Evolutionary conservation across 495 filamentous ascomycete genomes (phyloP), one percentile per base, ranked within the genome.

Genomic region (Hamigera avellanea): DNA sequence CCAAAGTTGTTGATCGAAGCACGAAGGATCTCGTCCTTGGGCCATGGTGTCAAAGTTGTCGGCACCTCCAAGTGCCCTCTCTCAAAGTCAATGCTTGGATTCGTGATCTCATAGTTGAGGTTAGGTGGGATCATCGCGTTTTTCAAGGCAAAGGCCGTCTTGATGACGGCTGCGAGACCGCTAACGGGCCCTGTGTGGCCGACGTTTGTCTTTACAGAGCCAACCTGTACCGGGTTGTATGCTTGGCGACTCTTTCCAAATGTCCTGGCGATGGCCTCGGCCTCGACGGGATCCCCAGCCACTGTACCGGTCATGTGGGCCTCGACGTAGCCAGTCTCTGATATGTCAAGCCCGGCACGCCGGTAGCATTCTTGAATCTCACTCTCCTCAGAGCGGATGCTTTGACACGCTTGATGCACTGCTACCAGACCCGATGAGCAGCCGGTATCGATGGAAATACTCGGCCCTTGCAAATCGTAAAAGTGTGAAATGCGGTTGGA

Each of bases 371-470:
- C n/a, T n/a, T n/a, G n/a, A 46, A 53, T 58, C 8, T 45, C 48
- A 8, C 61, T 53, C 13, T 70, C 62, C 8, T 67, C 58, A 2
- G 42, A 26, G 23, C 56, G 46, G 0, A 76, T 35, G n/a, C 49
- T 54, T 32, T 66, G 66, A 37, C 54, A 50, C 1, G 59, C 72
- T 10, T 55, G 43, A 37, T 73, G 56, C 10, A 73, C 18, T 0
- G 59, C 64, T 0, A 64, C 44, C 1, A 72, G 42, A 37, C 57
- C 58, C 2, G 57, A 52, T 0, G 60, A 66, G 44, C 74, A 78
- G 8, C 56, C 73, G 2, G 71, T 74, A 37, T 74, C 67, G 0
- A 72, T 45, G 0, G 60, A 65, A 41, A 70, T 56, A 26, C 55
- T 59, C 1, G 70, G 61, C 1, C 68, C 70, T 1, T 49, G 42